Evolutionary conservation across 2,329 filamentous ascomycete genomes (phyloP).

Genomic region (Talaromyces verruculosus): DNA sequence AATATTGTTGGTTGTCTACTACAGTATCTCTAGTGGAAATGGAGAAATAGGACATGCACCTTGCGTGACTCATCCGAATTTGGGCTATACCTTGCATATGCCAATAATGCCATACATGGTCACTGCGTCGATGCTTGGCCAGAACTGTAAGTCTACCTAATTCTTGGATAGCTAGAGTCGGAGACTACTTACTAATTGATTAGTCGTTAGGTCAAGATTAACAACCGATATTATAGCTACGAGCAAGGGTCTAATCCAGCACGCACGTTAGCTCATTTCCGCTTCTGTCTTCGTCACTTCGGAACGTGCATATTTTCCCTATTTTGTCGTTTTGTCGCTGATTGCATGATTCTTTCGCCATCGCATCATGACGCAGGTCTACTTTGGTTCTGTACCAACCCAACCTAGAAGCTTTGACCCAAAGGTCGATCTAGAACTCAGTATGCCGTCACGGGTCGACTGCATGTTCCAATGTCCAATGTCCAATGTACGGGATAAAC

Average conservation of each 20-base stretch:
- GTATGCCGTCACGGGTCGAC: constrained; percentile 1
- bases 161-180: not conserved
- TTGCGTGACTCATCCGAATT: constrained; percentile 11
- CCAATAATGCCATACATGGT: not conserved
- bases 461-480: not conserved
- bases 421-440: constrained; percentile 4
- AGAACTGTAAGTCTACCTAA: not conserved
- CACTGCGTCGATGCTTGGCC: not conserved
- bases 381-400: not conserved
- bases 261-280: constrained; percentile 2
- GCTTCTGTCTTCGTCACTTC: not conserved
- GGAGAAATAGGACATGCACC: not conserved
- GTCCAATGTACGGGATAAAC: not conserved
- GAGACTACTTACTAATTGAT: not conserved
- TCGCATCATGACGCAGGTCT: constrained; percentile 8
- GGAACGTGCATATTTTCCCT: not conserved
- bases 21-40: not conserved
- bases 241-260: not conserved
- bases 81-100: constrained; percentile 8
- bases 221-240: not conserved
- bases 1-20: not conserved
- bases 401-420: not conserved
- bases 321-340: not conserved
- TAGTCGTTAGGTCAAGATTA: not conserved
- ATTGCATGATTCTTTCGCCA: not conserved